Evolutionary conservation across 495 filamentous ascomycete species (phyloP), one percentile per base, ranked within the genome.

Genomic region (Daldinia grandis): DNA sequence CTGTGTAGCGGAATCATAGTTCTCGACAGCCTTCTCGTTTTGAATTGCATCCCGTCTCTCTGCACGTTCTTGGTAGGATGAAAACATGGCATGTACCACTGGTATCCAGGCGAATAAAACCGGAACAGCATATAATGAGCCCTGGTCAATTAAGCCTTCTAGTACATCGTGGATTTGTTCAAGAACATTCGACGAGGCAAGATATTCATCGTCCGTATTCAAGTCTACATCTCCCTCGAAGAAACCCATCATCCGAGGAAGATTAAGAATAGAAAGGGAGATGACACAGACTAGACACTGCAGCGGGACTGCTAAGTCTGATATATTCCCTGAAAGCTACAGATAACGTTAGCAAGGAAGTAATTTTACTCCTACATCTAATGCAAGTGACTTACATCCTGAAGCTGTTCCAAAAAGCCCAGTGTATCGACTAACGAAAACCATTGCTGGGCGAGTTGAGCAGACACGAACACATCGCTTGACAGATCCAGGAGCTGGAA

Each of bases 21-120:
- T 80, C 58, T 87, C 84, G 30, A 89, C 84, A 25, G 90, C 89
- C 58, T 81, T 86, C 64, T 88, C 82, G 31, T 88, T 88, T 68
- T 90, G 88, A 44, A 87, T 81, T n/a, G 86, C 58, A 67, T 91
- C 91, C 59, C 86, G 81, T 31, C 79, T 81, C 53, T 91, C 87
- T 50, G 83, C 86, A 38, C 88, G 81, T 49, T 81, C 80, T 31
- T 86, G 79, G 53, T 88, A 90, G 3, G 84, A 80, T 33, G 89
- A 80, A 73, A 85, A 83, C 82, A 93, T 87, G 6, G 84, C 84
- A 68, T 92, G 83, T n/a, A 93, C 78, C 19, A 97, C 85, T 54
- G 93, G 77, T 9, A 88, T 86, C 93, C 93, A 97, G 8, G 91
- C 87, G 59, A 93, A 90, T 25, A 90, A 82, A 25, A 90, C 87